A percentile compares a stretch with the other conserved stretches of the same genome.
Conservation (phyloP, 768 basidiomycete genomes). For the Porpolomopsis calyptriformis region DNA sequence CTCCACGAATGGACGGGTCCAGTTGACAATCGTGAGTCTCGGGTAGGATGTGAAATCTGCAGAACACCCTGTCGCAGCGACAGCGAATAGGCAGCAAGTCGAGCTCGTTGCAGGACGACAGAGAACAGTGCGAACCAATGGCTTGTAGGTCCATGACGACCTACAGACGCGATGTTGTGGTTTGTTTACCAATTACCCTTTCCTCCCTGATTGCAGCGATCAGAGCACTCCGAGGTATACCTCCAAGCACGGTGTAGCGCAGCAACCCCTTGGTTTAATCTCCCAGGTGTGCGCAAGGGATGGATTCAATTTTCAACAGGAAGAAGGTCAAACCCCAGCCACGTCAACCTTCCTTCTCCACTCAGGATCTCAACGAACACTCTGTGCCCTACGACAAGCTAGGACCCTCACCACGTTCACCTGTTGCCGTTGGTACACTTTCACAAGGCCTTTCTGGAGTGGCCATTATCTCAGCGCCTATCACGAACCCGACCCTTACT, state of each 20-base stretch:
- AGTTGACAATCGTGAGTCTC: conserved; percentile 49
- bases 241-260: not conserved
- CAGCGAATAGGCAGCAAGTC: conserved; percentile 77
- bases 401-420: conserved; percentile 44
- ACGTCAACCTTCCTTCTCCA: conserved; percentile 52
- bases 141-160: not conserved
- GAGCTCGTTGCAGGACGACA: conserved; percentile 44
- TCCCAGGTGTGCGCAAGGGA: too few relatives aligned
- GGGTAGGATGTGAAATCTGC: conserved; percentile 49
- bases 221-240: too few relatives aligned
- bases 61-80: conserved; percentile 48
- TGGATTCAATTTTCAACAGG: conserved; percentile 62
- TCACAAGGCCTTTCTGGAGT: conserved; percentile 39
- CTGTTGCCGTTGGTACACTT: conserved; percentile 44
- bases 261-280: too few relatives aligned
- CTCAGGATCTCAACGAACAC: conserved; percentile 49
- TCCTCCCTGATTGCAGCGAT: too few relatives aligned
- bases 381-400: conserved; percentile 69
- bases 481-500: conserved; percentile 69
- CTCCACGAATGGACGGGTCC: conserved; percentile 6
- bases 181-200: too few relatives aligned
- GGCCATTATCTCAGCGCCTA: conserved; percentile 61
- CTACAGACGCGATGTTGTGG: too few relatives aligned
- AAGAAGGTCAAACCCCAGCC: conserved; percentile 40
- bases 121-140: conserved; percentile 59